Base-by-base conservation (phyloP, 2,329 filamentous ascomycete species). In the Neonectria ditissima region DNA sequence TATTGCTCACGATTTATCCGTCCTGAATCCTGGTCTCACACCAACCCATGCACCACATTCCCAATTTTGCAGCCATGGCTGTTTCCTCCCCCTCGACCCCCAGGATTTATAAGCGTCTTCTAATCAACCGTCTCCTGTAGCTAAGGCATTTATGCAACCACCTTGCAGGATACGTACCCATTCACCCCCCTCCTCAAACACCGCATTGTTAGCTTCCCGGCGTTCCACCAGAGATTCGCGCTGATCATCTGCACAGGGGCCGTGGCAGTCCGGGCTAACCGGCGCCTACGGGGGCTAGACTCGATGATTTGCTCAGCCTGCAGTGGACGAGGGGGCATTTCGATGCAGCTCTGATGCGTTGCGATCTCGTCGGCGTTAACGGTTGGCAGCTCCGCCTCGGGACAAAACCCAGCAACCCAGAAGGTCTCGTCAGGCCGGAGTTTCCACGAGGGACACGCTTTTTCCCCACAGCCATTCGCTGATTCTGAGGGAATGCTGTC, bases 61-160 rank as follows among this genome's bases (percentile, higher is more conserved):
- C 50, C 34, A 30, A 51, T 47, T 32, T 43, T n/a, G 39, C 39
- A 48, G 24, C 32, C 39, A 60, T 51, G 51, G 55, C 54, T 39
- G 54, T 63, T 52, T 56, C 52, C 59, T 47, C 9, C 18, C n/a
- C 30, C n/a, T 41, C 37, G 54, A 53, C 37, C 41, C 57, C 61
- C 63, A 63, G 56, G 59, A 66, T 69, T 70, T 54, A 66, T 65
- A 67, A 73, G 65, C 70, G 59, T 54, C 59, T 67, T 61, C 55
- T 58, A 64, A 67, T 66, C 63, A 69, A 51, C 47, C 26, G 41
- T 24, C 60, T 56, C 41, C 61, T 48, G 55, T 60, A 44, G 56
- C 59, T 57, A 54, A 57, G 56, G 45, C 57, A 52, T 59, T 52
- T 41, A 69, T 72, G 69, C 48, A 69, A 67, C 69, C 59, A 63